Percentiles rank a stretch among this genome's conserved stretches.
Conservation (phyloP, 805 yeast species). For the Maudiozyma bulderi region DNA sequence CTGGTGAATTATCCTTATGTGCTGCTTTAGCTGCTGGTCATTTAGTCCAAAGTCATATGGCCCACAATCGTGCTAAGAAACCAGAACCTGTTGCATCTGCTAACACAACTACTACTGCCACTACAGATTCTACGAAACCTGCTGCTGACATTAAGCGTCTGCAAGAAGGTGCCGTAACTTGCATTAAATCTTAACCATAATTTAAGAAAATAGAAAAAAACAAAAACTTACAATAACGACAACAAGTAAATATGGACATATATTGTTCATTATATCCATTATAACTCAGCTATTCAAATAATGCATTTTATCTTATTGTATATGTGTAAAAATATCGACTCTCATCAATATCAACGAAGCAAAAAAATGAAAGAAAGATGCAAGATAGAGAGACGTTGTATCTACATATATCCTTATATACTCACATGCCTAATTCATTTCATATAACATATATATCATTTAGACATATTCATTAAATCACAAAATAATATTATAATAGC, state of each 20-base stretch:
- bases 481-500: not conserved
- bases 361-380: not conserved
- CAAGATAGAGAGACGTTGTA: not conserved
- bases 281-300: not conserved
- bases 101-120: not conserved
- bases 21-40: slow-evolving; percentile 98
- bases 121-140: not conserved
- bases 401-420: not conserved
- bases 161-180: slow-evolving; percentile 63
- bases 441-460: not conserved
- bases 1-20: slow-evolving; percentile 91
- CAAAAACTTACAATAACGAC: not conserved
- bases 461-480: not conserved
- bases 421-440: too few relatives aligned
- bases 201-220: not conserved
- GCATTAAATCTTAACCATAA: slow-evolving; percentile 47
- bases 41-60: slow-evolving; percentile 95
- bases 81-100: slow-evolving; percentile 27
- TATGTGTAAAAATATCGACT: too few relatives aligned
- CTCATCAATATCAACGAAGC: not conserved
- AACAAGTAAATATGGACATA: not conserved
- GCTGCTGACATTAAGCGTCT: slow-evolving; percentile 38
- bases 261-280: not conserved
- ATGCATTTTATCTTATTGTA: not conserved
- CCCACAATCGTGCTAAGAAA: slow-evolving; percentile 60